Percentiles rank a stretch among this genome's conserved stretches.
These are phyloP conservation scores for Thraustotheca clavata DNA, from an alignment of 352 stramenopile species.

Conservation along the genomic window DNA sequence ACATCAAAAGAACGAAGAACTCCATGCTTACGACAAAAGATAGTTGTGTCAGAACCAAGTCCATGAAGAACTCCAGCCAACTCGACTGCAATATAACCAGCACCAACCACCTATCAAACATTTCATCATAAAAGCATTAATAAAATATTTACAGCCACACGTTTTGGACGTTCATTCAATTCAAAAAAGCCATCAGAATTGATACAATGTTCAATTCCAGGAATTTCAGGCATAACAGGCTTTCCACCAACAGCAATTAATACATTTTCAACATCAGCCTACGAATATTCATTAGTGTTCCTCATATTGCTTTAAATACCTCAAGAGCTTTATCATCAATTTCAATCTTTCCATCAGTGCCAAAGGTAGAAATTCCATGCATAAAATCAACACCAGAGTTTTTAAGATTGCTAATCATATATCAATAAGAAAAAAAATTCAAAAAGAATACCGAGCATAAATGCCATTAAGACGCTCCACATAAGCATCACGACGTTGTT, in stretches of 20 bases:
- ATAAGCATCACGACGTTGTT: slow-evolving; percentile 91
- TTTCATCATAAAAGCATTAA: not conserved
- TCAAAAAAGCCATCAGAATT: slow-evolving; percentile 97
- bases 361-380: not conserved
- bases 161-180: slow-evolving; percentile 86
- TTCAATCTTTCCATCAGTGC: not conserved
- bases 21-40: slow-evolving; percentile 82
- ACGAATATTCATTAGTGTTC: not conserved
- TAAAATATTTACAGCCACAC: slow-evolving; percentile 70
- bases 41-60: slow-evolving; percentile 86
- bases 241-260: slow-evolving; percentile 54
- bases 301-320: not conserved
- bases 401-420: not conserved
- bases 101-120: slow-evolving; percentile 76
- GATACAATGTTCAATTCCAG: slow-evolving; percentile 89
- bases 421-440: not conserved
- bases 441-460: slow-evolving; percentile 69
- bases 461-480: slow-evolving; percentile 95
- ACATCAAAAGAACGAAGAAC: slow-evolving; percentile 87
- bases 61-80: slow-evolving; percentile 91
- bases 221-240: slow-evolving; percentile 48
- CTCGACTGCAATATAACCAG: slow-evolving; percentile 98
- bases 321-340: not conserved
- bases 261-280: slow-evolving; percentile 46
- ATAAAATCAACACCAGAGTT: not conserved